Evolutionary conservation across 1,284 basidiomycete genomes (phyloP).

Genomic region (Ceratobasidium sp.): DNA sequence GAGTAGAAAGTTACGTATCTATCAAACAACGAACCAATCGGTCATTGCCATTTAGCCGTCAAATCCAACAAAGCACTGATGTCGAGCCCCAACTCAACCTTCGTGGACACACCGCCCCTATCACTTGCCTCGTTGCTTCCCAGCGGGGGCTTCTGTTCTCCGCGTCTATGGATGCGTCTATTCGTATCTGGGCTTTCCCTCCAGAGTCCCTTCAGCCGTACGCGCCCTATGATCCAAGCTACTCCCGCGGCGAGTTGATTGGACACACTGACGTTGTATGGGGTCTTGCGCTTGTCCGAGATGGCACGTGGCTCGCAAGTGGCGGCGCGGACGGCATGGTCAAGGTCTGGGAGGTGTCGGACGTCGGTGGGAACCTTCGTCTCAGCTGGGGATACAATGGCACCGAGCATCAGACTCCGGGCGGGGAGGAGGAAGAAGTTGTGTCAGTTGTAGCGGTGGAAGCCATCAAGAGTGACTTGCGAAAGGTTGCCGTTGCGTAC

Average conservation of each 20-base stretch:
- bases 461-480: slow-evolving; percentile 78
- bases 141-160: slow-evolving; percentile 86
- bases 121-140: slow-evolving; percentile 89
- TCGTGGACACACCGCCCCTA: slow-evolving; percentile 91
- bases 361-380: slow-evolving; percentile 62
- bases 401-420: slow-evolving; percentile 61
- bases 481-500: slow-evolving; percentile 90
- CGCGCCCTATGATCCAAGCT: slow-evolving; percentile 85
- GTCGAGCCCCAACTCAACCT: slow-evolving; percentile 91
- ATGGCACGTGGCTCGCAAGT: slow-evolving; percentile 84
- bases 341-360: slow-evolving; percentile 90
- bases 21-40: slow-evolving; percentile 4
- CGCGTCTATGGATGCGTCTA: slow-evolving; percentile 91
- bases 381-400: slow-evolving; percentile 85
- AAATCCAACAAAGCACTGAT: slow-evolving; percentile 71
- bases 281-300: slow-evolving; percentile 84
- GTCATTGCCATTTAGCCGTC: slow-evolving; percentile 58
- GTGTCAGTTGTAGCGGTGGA: slow-evolving; percentile 62
- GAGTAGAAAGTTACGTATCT: slow-evolving; percentile 55
- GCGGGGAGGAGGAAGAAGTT: slow-evolving; percentile 54
- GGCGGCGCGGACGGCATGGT: slow-evolving; percentile 91
- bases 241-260: slow-evolving; percentile 81
- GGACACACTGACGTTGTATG: slow-evolving; percentile 96
- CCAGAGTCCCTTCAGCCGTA: slow-evolving; percentile 79
- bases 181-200: slow-evolving; percentile 90